Evolutionary conservation across 1,284 basidiomycete species (phyloP), one percentile per base, ranked within the genome.

Genomic region (Cryptococcus hybrid): DNA sequence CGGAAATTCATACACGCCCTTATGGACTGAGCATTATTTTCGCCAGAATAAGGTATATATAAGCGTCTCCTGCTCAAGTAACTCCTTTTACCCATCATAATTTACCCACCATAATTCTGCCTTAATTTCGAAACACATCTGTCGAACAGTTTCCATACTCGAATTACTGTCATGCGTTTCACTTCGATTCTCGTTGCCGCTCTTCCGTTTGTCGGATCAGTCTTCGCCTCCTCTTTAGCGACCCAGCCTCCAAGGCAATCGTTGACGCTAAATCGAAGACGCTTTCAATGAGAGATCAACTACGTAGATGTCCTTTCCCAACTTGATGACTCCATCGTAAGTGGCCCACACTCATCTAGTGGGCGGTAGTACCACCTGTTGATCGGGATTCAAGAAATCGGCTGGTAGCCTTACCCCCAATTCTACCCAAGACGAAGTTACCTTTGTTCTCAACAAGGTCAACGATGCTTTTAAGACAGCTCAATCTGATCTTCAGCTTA

Each of bases 131-230:
- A 47, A 59, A 36, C 50, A 55, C 51, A n/a, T 52, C 34, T 51
- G 43, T 35, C 36, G 24, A 37, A 39, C 47, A 38, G 38, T 15
- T 30, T 52, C 46, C 11, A 34, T 18, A 34, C 24, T 40, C 36
- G 42, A 49, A 3, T 34, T 8, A 46, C 47, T 40, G 56, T 42
- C 35, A 60, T 60, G 58, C 58, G 58, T 53, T 60, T 60, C 58
- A 46, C 49, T 24, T 43, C 54, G 24, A 9, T 60, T 37, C 44
- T 60, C 51, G 40, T 54, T 42, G 58, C 58, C 43, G 48, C 48
- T 24, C 47, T 60, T 49, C 58, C 55, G n/a, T 18, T 18, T 18
- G 37, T 60, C 42, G 58, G 54, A 30, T 50, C 47, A 44, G 58
- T 49, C 39, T 51, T 60, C 48, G 51, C 55, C 34, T 54, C 57